A percentile compares a stretch with the other conserved stretches of the same genome.
These are phyloP conservation scores for Choricystis sp. DNA, from an alignment of 139 green algal species.

Conservation along the genomic window DNA sequence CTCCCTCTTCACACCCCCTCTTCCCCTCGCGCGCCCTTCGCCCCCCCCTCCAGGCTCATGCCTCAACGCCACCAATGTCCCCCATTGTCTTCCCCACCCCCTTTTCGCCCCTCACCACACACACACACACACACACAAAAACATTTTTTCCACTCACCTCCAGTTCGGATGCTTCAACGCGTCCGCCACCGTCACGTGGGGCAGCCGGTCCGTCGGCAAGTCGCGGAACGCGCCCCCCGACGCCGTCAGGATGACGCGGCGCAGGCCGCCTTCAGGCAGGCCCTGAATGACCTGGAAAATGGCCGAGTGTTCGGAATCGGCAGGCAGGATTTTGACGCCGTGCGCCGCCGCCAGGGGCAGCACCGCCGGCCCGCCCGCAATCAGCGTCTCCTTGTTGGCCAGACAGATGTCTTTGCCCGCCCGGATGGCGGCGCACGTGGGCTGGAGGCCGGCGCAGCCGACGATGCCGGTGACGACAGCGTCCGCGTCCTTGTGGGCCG, in stretches of 20 bases:
- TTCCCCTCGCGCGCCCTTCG: too few relatives aligned
- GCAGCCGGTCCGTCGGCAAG: constrained; percentile 80
- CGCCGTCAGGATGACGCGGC: constrained; percentile 94
- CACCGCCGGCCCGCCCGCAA: constrained; percentile 82
- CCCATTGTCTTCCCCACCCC: not conserved
- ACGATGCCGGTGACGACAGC: constrained; percentile 74
- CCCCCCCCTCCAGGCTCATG: too few relatives aligned
- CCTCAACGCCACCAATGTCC: too few relatives aligned
- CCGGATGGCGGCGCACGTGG: constrained; percentile 93
- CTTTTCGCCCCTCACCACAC: not conserved
- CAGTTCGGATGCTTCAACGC: constrained; percentile 85
- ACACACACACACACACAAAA: too few relatives aligned
- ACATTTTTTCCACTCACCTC: too few relatives aligned
- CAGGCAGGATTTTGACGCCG: constrained; percentile 86
- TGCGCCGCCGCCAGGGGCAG: constrained; percentile 84
- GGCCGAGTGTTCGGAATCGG: constrained; percentile 91
- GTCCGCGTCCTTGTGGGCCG: constrained; percentile 25
- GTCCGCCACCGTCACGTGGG: constrained; percentile 44
- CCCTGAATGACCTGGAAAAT: constrained; percentile 95
- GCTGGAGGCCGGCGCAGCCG: constrained; percentile 87
- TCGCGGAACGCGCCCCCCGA: constrained; percentile 96
- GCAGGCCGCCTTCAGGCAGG: constrained; percentile 83
- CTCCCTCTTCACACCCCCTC: too few relatives aligned
- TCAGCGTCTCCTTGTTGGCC: constrained; percentile 99
- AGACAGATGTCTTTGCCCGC: constrained; percentile 96